Base-by-base conservation (phyloP, 306 rosid species). In the Arachis hypogaea region DNA sequence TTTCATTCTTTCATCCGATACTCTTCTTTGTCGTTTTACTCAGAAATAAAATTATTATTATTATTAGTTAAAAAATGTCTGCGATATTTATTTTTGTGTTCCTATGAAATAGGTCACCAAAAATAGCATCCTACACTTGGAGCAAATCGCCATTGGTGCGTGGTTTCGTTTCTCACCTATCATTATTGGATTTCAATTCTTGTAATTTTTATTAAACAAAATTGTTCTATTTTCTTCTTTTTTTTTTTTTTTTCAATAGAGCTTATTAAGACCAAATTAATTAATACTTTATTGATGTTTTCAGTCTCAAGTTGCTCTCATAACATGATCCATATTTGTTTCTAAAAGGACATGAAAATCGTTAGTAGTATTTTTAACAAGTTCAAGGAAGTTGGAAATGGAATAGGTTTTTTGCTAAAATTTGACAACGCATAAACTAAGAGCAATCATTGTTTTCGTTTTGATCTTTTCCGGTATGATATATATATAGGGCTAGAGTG, bases 1-100 rank as follows among this genome's bases (percentile, higher is more conserved):
- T 50, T n/a, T 43, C 28, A 61, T 63, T 63, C 33, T 63, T 78
- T 56, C 5, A 73, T 9, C 10, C 12, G 3, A 8, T 63, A 57
- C 62, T 46, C 57, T 71, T n/a, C 61, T 64, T 56, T 56, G 61
- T 69, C 76, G 42, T 52, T 69, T 69, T 51, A 14, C 45, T 60
- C 43, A 14, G 47, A 33, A 61, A 62, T 33, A 49, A 60, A 49
- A 46, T 33, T 70, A 29, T 30, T 57, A 18, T 22, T 22, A 22
- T 22, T 22, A 22, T 22, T 22, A 22, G 1, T 10, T 10, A 22
- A 43, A 22, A 11, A 38, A 66, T 49, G 11, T 14, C 36, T 68
- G 55, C 59, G 12, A 76, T 58, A 12, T 6, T 43, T 70, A 6
- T 70, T 55, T 44, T 55, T 44, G 28, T 55, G 11, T 68, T 68